Evolutionary conservation across 2,329 filamentous ascomycete genomes (phyloP), one percentile per base, ranked within the genome.

Genomic region (Basipetospora sp.): DNA sequence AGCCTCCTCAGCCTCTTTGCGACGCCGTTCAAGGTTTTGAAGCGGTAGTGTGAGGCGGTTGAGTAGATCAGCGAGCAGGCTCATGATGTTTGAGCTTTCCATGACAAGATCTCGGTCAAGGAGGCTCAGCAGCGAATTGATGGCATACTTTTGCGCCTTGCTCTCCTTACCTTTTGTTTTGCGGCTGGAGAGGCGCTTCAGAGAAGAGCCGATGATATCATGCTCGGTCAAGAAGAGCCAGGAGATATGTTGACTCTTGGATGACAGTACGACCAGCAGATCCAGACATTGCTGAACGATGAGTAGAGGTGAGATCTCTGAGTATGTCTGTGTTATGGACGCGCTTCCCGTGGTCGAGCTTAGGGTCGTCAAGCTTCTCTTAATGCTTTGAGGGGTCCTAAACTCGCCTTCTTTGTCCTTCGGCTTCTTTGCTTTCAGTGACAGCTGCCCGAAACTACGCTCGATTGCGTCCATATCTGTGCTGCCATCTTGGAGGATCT

Each of bases 31-130:
- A 17, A 93, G 64, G 22, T 79, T 74, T 44, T 83, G 82, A 18
- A 98, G 67, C 9, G 90, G 90, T 40, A 80, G 69, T 0, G 90
- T 98, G 40, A 96, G 85, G 45, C 81, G 79, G 54, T 85, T 88
- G 18, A 98, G 69, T 20, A 98, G 64, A 45, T 80, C 77, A 2
- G 90, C 90, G 18, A 98, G 69, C 44, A 86, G 79, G 48, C 94
- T 88, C 87, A 98, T 96, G 40, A 94, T 88, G 5, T 78, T 71
- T n/a, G 88, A 87, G 58, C 86, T 98, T 59, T 98, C 90, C 62
- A 94, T 93, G 45, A 98, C 87, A 43, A 96, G 67, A 45, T 86
- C 83, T n/a, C 90, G 81, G 53, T 96, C 90, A 16, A 98, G 69
- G 4, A 98, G 69, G 43, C 77, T 79, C 33, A 98, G 68, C 20